Percentiles rank a stretch among this genome's conserved stretches.
Conservation (phyloP, 306 rosid genomes). For the Prosopis cineraria region DNA sequence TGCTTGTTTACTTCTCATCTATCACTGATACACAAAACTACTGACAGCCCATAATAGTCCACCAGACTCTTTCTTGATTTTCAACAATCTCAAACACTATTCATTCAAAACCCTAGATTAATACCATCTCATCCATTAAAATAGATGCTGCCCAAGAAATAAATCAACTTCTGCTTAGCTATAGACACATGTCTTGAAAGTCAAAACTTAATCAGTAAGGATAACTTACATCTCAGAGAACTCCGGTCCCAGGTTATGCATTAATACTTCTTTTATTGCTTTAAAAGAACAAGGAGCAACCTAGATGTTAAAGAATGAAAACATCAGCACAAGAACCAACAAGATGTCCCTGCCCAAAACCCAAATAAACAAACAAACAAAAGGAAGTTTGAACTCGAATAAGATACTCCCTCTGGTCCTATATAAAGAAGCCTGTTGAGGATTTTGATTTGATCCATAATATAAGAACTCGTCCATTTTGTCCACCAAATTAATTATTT, state of each 20-base stretch:
- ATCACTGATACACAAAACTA: not conserved
- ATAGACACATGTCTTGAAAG: constrained; percentile 1
- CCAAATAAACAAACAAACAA: not conserved
- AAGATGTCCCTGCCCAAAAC: not conserved
- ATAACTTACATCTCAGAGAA: constrained; percentile 69
- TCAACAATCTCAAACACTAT: not conserved
- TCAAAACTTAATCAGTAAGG: constrained; percentile 15
- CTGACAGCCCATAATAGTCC: not conserved
- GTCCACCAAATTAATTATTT: no score
- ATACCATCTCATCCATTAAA: not conserved
- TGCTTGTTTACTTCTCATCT: not conserved
- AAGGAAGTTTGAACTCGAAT: not conserved
- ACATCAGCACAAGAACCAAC: constrained; percentile 33
- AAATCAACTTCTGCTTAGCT: not conserved
- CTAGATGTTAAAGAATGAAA: constrained; percentile 50
- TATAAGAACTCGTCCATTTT: no score
- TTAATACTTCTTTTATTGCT: constrained; percentile 58
- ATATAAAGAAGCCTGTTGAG: no score
- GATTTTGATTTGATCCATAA: no score
- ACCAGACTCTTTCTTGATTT: not conserved
- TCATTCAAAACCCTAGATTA: not conserved
- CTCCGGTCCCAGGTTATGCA: constrained; percentile 61
- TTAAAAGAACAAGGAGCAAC: constrained; percentile 74
- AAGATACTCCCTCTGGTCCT: no score
- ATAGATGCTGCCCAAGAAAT: not conserved